phyloP scores from a whole-genome alignment of 2,329 filamentous ascomycete genomes.

The Chaetomiaceae sp. region DNA sequence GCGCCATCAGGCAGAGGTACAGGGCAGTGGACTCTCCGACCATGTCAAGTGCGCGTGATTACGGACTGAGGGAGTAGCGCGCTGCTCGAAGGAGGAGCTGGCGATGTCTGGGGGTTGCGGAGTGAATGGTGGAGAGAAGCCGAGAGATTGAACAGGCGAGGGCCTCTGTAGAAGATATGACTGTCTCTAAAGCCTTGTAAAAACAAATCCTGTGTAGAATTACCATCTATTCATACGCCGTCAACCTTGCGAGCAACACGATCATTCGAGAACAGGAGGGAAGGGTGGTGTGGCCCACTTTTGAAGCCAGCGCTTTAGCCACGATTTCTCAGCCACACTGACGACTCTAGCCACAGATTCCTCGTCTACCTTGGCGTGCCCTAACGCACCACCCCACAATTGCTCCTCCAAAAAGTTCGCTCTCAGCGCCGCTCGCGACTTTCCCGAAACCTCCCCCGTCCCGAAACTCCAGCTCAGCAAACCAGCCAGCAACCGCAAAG shows the following conservation, averaged over 20 bases:
- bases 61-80: slow-evolving; percentile 6
- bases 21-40: not conserved
- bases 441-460: slow-evolving; percentile 18
- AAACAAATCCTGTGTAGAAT: slow-evolving; percentile 13
- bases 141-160: no score
- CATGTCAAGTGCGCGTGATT: slow-evolving; percentile 16
- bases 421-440: slow-evolving; percentile 9
- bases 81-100: no score
- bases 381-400: slow-evolving; percentile 26
- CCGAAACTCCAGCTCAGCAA: slow-evolving; percentile 20
- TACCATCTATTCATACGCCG: not conserved
- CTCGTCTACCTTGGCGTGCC: slow-evolving; percentile 18
- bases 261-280: not conserved
- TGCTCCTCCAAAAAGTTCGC: slow-evolving; percentile 21
- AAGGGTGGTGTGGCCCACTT: not conserved
- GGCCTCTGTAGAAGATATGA: no score
- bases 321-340: not conserved
- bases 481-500: slow-evolving; percentile 37
- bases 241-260: not conserved
- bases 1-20: slow-evolving; percentile 2
- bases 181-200: slow-evolving; percentile 9
- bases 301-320: not conserved
- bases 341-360: not conserved
- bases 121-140: not conserved
- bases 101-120: not conserved